phyloP scores from a whole-genome alignment of 2,329 filamentous ascomycete species.

The Aureobasidium melanogenum region DNA sequence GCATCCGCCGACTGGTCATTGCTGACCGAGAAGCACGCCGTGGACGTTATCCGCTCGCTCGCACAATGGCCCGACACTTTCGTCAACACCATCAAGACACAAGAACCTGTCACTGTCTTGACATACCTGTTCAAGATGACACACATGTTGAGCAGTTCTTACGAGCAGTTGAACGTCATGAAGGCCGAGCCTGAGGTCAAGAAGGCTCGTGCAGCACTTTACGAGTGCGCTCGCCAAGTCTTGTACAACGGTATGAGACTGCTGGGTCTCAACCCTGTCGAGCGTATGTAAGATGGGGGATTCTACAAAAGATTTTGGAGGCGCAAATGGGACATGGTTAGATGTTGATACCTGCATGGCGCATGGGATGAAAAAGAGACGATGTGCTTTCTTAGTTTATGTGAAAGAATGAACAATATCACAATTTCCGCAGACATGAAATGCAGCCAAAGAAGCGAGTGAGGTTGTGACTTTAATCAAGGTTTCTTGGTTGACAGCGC shows the following conservation, averaged over 20 bases:
- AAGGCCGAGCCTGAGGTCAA: slow-evolving; percentile 65
- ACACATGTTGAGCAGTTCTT: slow-evolving; percentile 68
- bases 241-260: slow-evolving; percentile 76
- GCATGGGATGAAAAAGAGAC: slow-evolving; percentile 1
- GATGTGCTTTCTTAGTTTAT: not conserved
- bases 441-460: not conserved
- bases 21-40: slow-evolving; percentile 62
- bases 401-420: not conserved
- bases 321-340: not conserved
- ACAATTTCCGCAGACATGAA: not conserved
- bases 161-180: slow-evolving; percentile 69
- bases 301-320: not conserved
- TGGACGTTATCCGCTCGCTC: slow-evolving; percentile 66
- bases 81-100: slow-evolving; percentile 72
- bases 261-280: slow-evolving; percentile 68
- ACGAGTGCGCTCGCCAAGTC: slow-evolving; percentile 65
- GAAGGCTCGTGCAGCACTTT: slow-evolving; percentile 66
- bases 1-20: slow-evolving; percentile 56
- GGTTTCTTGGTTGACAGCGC: slow-evolving; percentile 6
- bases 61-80: slow-evolving; percentile 80
- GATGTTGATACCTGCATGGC: slow-evolving; percentile 3
- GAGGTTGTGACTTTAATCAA: not conserved
- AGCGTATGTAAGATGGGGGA: slow-evolving; percentile 39
- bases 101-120: slow-evolving; percentile 62
- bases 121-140: slow-evolving; percentile 81